phyloP scores from a whole-genome alignment of 2,329 filamentous ascomycete species.

The Diplodia corticola region DNA sequence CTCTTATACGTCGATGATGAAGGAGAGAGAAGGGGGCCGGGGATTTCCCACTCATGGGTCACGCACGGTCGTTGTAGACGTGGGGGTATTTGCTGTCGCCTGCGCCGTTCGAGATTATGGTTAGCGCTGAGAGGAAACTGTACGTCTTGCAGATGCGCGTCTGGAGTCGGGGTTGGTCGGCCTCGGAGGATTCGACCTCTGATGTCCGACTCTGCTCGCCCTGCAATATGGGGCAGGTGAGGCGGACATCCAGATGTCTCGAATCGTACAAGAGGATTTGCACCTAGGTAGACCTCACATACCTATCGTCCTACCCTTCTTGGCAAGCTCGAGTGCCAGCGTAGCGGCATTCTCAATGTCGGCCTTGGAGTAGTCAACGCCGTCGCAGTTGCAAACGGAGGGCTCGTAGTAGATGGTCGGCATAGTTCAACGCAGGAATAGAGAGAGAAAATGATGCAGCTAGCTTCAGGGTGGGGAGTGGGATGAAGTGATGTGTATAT shows the following conservation, averaged over 20 bases:
- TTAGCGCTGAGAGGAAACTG: no score
- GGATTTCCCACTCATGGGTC: no score
- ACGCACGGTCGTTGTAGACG: slow-evolving; percentile 34
- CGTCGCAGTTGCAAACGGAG: slow-evolving; percentile 25
- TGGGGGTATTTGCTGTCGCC: slow-evolving; percentile 36
- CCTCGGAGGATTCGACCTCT: no score
- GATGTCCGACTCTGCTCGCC: no score
- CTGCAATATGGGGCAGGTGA: no score
- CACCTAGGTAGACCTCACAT: neutral
- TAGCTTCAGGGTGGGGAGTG: neutral
- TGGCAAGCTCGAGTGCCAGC: slow-evolving; percentile 30
- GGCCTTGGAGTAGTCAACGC: slow-evolving; percentile 27
- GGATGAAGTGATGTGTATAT: neutral
- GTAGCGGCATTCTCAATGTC: slow-evolving; percentile 31
- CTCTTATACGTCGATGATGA: no score
- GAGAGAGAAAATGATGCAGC: neutral
- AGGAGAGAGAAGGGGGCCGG: neutral
- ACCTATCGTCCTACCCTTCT: slow-evolving; percentile 27
- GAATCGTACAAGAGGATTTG: no score
- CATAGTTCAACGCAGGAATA: neutral
- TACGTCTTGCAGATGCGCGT: no score
- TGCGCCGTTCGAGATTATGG: neutral
- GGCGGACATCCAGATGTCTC: no score
- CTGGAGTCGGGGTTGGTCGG: no score
- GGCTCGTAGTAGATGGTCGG: slow-evolving; percentile 23